Base-by-base conservation (phyloP, 192 early-diverging fungal genomes). In the Coemansia erecta region DNA sequence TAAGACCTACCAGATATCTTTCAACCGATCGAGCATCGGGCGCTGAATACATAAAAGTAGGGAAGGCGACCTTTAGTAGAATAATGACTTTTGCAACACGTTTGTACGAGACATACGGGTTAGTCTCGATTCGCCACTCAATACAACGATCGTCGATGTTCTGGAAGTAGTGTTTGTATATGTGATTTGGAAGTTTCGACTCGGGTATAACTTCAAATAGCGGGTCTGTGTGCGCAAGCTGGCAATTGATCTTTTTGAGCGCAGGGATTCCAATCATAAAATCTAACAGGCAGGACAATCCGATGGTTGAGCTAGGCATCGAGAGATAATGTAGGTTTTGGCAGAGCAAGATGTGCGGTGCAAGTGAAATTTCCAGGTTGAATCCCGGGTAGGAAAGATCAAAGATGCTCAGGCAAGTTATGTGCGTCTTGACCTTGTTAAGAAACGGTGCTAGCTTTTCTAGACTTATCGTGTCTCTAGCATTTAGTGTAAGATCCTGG, bases 41-140 rank as follows among this genome's bases (percentile, higher is more conserved):
- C 21, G 19, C 19, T 22, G 22, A 19, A 6, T 19, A 48, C 9
- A 17, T 21, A 11, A 48, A 21, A 21, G 18, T 17, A 10, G 46
- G 46, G 17, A 22, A 19, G 1, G 46, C 46, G 4, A 48, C 17
- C 17, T 48, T n/a, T 21, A 48, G 9, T 3, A 48, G 46, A 2
- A 48, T 17, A 22, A 48, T 48, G 22, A 21, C 19, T n/a, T 21
- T 48, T 18, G 46, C 14, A 48, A 48, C 46, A n/a, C 46, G 46
- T n/a, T 48, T 48, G 46, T 48, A 48, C 17, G 19, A 48, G 18
- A 48, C 21, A 21, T 48, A 48, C 21, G 46, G 46, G 22, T 48
- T 48, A 3, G 46, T 48, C 46, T 48, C 18, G 19, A 48, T 48
- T 48, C 9, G 17, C 46, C 46, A 48, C 18, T 48, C 21, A 17